phyloP scores from a whole-genome alignment of 2,329 filamentous ascomycete species.

The Teratosphaeria epicoccoides region DNA sequence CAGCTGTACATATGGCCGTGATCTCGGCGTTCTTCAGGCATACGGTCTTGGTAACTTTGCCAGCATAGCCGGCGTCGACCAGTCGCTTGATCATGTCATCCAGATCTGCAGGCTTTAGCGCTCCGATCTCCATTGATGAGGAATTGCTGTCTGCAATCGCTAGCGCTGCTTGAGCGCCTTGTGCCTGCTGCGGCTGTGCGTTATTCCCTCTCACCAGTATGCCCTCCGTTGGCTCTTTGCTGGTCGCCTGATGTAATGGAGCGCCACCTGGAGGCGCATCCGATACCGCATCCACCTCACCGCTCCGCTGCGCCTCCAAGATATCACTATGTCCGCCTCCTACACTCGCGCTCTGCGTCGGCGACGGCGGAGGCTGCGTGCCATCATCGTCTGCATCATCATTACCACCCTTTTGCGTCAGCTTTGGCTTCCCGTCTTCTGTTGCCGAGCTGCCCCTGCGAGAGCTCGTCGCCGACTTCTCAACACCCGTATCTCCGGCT shows the following conservation, averaged over 20 bases:
- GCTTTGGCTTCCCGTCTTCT: conserved; percentile 18
- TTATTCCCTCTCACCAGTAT: conserved; percentile 65
- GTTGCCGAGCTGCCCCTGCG: conserved; percentile 23
- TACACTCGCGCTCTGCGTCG: conserved; percentile 66
- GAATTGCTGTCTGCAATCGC: conserved; percentile 16
- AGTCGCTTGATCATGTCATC: conserved; percentile 96
- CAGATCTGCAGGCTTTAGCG: conserved; percentile 84
- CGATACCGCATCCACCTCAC: conserved; percentile 90
- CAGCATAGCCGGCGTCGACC: conserved; percentile 86
- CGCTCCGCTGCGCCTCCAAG: conserved; percentile 67
- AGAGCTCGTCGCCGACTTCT: conserved; percentile 45
- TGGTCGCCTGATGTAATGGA: conserved; percentile 38
- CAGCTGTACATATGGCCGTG: conserved; percentile 79
- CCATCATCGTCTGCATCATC: conserved; percentile 18
- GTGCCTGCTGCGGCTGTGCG: conserved; percentile 4
- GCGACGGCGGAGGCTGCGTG: conserved; percentile 61
- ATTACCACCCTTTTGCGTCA: neutral
- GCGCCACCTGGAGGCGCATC: conserved; percentile 70
- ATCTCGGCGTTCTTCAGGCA: conserved; percentile 98
- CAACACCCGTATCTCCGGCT: conserved; percentile 40
- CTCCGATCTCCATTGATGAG: conserved; percentile 49
- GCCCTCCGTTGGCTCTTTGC: conserved; percentile 68
- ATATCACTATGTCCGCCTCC: conserved; percentile 67
- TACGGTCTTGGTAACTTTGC: conserved; percentile 95
- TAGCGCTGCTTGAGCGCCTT: conserved; percentile 22